Evolutionary conservation across 495 filamentous ascomycete genomes (phyloP), one percentile per base, ranked within the genome.

Genomic region (Saxophila tyrrhenica): DNA sequence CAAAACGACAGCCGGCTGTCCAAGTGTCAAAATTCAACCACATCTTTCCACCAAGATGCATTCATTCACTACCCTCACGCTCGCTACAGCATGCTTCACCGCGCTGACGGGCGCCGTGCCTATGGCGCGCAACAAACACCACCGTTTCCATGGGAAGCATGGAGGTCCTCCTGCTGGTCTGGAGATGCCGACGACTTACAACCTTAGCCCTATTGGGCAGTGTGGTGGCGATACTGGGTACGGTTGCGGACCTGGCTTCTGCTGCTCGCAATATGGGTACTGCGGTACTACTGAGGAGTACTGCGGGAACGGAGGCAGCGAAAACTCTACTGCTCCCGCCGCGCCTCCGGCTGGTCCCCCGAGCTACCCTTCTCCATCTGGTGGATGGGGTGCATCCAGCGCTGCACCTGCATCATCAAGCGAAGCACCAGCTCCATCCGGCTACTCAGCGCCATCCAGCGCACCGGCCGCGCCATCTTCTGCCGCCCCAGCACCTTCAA

Each of bases 241-340:
- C 25, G 24, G 22, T 13, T 60, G 58, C 50, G 58, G 20, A 0
- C 23, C 58, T 1, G 53, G 53, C 21, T 48, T 25, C 54, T 60
- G 58, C 54, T 60, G 58, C 54, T 56, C 53, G n/a, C 17, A 41
- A 13, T 61, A 24, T 16, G 58, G 58, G 23, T 61, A 51, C 45
- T 61, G 58, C 48, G 58, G 58, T 17, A 10, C 49, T 16, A 42
- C 20, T 20, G 17, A 3, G 5, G 43, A 29, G 29, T 61, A 61
- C 55, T 61, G 58, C 42, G 50, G 35, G 9, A 32, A 25, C n/a
- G 58, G 54, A 7, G 58, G 19, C 49, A 61, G 41, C 41, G 39
- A 10, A 2, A 22, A 9, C 54, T 52, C 43, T 53, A 52, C 21
- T 56, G 58, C 48, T 43, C 11, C 38, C 17, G 20, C 44, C 39